Base-by-base conservation (phyloP, 1,284 basidiomycete genomes). In the Leucoagaricus sp. region DNA sequence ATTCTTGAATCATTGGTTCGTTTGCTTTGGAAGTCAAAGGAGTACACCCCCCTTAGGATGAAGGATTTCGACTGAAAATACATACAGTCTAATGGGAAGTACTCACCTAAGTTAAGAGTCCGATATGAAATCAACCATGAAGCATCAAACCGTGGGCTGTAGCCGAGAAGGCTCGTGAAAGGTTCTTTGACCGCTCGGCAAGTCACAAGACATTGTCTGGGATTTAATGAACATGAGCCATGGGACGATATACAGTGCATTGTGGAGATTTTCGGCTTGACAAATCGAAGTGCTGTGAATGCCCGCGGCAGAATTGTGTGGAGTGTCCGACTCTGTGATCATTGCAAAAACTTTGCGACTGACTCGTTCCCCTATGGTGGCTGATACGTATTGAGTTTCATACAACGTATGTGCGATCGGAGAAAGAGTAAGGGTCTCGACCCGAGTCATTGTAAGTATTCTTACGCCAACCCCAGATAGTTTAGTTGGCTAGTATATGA, bases 121-220 rank as follows among this genome's bases (percentile, higher is more conserved):
- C 55, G 48, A 57, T 51, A 46, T 57, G 33, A 57, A 51, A 57
- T 51, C 55, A 51, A 17, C 40, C 33, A 34, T 41, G 44, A 36
- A 25, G 29, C 31, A 49, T 34, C 33, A 21, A 36, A 33, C 17
- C 33, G 33, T 25, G 33, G 29, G 44, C 7, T 17, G n/a, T 38
- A 31, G 23, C 23, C 26, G 33, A 25, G 33, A 49, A 45, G 26
- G 15, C 25, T 29, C 21, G 38, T 19, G 28, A 17, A 51, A 40
- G 41, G 49, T 51, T 56, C 48, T 56, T 46, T 46, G 41, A 38
- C 55, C 34, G 23, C 26, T 51, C 48, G 33, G 55, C 25, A 31
- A 23, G 49, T 47, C 55, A 47, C 31, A 36, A 19, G 28, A 19
- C 19, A 25, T 45, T 31, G 23, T 41, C 38, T 41, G 17, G 38